Conservation (phyloP, 345 rosid species). For the Brassica juncea region DNA sequence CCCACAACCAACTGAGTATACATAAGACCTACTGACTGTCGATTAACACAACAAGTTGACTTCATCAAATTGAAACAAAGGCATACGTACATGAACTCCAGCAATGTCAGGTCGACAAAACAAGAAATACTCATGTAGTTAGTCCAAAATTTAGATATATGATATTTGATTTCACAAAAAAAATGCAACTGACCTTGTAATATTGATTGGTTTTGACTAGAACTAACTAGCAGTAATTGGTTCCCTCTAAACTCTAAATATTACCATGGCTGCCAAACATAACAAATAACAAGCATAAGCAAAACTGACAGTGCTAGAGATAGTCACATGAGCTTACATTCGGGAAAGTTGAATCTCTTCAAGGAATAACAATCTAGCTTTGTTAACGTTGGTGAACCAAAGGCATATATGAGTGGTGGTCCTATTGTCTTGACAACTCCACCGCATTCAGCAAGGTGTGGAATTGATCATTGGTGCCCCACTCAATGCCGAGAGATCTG, state of each 20-base stretch:
- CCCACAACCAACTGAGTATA: background rate
- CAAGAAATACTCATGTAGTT: background rate
- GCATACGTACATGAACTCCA: slow-evolving; percentile 6
- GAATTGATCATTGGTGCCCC: slow-evolving; percentile 20
- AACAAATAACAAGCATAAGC: background rate
- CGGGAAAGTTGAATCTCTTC: slow-evolving; percentile 44
- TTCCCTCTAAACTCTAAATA: slow-evolving; percentile 15
- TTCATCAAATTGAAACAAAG: background rate
- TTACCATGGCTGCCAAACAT: background rate
- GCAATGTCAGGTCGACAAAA: slow-evolving; percentile 1
- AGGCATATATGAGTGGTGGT: slow-evolving; percentile 7
- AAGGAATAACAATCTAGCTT: slow-evolving; percentile 54
- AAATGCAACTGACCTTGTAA: slow-evolving; percentile 20
- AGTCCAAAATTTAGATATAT: background rate
- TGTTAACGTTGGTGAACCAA: slow-evolving; percentile 61
- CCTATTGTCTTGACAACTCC: no score
- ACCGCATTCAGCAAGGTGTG: no score
- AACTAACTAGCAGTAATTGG: background rate
- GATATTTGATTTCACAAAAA: background rate
- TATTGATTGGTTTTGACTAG: slow-evolving; percentile 6
- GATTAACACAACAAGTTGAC: background rate
- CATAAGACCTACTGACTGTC: background rate
- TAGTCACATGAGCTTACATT: slow-evolving; percentile 21
- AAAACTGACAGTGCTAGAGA: background rate
- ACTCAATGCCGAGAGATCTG: slow-evolving; percentile 79